These are phyloP conservation scores for Erysimum cheiri DNA, from an alignment of 441 rosid species.

Conservation along the genomic window DNA sequence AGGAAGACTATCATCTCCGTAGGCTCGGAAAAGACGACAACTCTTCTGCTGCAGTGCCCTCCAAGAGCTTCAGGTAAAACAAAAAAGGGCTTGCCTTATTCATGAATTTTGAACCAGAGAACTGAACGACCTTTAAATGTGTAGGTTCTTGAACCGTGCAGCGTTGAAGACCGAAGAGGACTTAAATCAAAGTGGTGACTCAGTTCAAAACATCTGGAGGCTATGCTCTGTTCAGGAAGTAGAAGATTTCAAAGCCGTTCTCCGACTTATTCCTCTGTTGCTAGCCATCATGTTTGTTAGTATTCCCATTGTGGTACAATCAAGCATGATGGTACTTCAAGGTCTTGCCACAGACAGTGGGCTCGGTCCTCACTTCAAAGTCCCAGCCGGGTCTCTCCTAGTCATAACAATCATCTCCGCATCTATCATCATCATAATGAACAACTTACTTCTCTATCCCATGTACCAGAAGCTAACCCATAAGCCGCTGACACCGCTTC, in stretches of 20 bases:
- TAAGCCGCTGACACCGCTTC: slow-evolving; percentile 42
- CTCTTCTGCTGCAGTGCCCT: not conserved
- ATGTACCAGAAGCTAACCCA: slow-evolving; percentile 43
- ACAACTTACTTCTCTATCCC: slow-evolving; percentile 41
- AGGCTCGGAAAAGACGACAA: not conserved
- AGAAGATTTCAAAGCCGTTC: slow-evolving; percentile 67
- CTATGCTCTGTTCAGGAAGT: slow-evolving; percentile 37
- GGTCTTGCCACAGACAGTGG: slow-evolving; percentile 50
- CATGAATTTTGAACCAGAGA: not conserved
- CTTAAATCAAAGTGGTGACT: not conserved
- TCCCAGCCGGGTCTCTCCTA: slow-evolving; percentile 52
- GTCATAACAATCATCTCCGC: slow-evolving; percentile 37
- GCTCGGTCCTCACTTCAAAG: slow-evolving; percentile 48
- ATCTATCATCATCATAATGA: slow-evolving; percentile 39
- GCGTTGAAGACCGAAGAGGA: slow-evolving; percentile 49
- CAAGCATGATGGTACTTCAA: slow-evolving; percentile 50
- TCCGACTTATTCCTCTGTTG: slow-evolving; percentile 59
- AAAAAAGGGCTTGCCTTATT: not conserved
- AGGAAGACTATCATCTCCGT: not conserved
- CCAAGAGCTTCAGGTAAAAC: not conserved
- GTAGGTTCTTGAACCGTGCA: slow-evolving; percentile 58
- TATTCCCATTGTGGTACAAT: slow-evolving; percentile 45
- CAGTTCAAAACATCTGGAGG: not conserved
- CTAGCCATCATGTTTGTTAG: slow-evolving; percentile 50
- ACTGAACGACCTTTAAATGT: not conserved